These are phyloP conservation scores for Didymellaceae sp. DNA, from an alignment of 2,329 filamentous ascomycete species.

Conservation along the genomic window DNA sequence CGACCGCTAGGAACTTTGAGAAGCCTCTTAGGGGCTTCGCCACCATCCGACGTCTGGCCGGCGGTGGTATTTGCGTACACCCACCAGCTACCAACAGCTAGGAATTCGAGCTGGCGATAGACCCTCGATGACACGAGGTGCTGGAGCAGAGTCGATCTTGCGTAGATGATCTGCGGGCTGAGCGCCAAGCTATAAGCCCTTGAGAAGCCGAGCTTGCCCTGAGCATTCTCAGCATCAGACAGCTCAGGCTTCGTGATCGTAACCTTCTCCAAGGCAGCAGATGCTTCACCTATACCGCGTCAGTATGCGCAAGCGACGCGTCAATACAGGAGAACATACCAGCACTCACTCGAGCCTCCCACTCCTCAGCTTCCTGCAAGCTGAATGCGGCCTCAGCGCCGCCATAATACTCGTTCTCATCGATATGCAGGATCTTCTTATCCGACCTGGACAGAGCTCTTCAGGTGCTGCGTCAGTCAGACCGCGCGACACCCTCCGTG, in stretches of 20 bases:
- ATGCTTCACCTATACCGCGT: slow-evolving; percentile 20
- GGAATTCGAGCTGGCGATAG: slow-evolving; percentile 89
- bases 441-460: slow-evolving; percentile 91
- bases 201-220: slow-evolving; percentile 62
- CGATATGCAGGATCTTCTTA: slow-evolving; percentile 90
- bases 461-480: slow-evolving; percentile 74
- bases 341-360: slow-evolving; percentile 61
- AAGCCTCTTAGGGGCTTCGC: slow-evolving; percentile 49
- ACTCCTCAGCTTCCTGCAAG: slow-evolving; percentile 79
- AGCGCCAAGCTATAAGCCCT: slow-evolving; percentile 83
- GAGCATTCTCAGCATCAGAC: slow-evolving; percentile 25
- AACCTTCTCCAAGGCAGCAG: slow-evolving; percentile 40
- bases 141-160: slow-evolving; percentile 77
- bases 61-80: slow-evolving; percentile 59
- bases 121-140: slow-evolving; percentile 87
- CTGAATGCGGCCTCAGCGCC: slow-evolving; percentile 84
- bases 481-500: slow-evolving; percentile 50
- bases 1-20: slow-evolving; percentile 83
- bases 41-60: slow-evolving; percentile 35
- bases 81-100: slow-evolving; percentile 92
- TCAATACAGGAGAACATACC: slow-evolving; percentile 29
- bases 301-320: slow-evolving; percentile 6
- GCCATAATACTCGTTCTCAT: slow-evolving; percentile 88
- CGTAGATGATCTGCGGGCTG: slow-evolving; percentile 85
- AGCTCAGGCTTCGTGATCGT: slow-evolving; percentile 40